A percentile compares a stretch with the other conserved stretches of the same genome.
These are phyloP conservation scores for Strigomonas culicis DNA, from an alignment of 208 protist species.

Conservation along the genomic window DNA sequence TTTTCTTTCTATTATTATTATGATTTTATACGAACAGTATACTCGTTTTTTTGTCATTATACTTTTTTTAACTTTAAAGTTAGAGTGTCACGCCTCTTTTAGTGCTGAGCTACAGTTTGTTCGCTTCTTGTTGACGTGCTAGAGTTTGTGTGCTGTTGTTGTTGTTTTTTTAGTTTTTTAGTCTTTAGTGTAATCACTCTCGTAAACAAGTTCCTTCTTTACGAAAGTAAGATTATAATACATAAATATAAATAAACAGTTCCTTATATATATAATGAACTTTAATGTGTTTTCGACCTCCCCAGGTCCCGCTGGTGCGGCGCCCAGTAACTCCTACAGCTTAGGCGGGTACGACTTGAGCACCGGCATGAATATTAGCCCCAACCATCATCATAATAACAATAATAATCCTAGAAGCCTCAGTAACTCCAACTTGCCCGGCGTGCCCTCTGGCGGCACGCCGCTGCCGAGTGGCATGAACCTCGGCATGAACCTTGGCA, in stretches of 20 bases:
- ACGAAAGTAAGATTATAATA: background rate
- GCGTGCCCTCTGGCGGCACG: too few species aligned
- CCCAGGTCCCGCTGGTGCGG: background rate
- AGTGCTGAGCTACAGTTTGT: too few species aligned
- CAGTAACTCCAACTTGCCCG: too few species aligned
- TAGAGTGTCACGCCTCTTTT: too few species aligned
- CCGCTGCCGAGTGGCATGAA: too few species aligned
- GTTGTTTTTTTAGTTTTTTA: constrained; percentile 17
- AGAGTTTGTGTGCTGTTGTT: too few species aligned
- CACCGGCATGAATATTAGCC: background rate
- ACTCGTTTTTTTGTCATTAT: constrained; percentile 16
- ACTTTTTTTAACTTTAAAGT: constrained; percentile 17
- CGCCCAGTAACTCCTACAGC: too few species aligned
- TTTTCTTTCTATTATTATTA: too few species aligned
- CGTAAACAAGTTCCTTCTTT: background rate
- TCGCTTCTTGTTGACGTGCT: too few species aligned
- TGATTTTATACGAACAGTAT: background rate
- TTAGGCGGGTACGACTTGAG: background rate
- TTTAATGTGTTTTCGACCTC: constrained; percentile 9
- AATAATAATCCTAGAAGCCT: background rate
- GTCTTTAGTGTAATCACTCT: constrained; percentile 9
- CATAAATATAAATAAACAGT: too few species aligned
- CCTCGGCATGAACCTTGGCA: too few species aligned
- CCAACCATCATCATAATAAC: background rate
- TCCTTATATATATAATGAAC: constrained; percentile 3